These are phyloP conservation scores for Lentinula aciculospora DNA, from an alignment of 768 basidiomycete genomes.

Conservation along the genomic window DNA sequence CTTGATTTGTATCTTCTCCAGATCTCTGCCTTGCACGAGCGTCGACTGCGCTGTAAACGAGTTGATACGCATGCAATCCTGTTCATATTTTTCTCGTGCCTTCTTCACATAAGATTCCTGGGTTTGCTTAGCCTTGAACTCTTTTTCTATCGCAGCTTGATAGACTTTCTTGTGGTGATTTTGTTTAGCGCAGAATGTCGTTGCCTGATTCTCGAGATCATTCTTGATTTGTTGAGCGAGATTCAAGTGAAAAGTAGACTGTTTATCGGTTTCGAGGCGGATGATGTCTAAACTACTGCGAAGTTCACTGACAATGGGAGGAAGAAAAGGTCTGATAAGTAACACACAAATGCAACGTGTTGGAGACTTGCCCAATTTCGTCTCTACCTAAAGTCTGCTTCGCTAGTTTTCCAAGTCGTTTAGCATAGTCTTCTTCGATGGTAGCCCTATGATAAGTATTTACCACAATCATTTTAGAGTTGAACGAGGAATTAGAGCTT, in stretches of 20 bases:
- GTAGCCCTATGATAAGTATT: conserved; percentile 46
- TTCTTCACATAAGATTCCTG: conserved; percentile 84
- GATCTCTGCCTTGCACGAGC: conserved; percentile 87
- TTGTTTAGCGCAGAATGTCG: conserved; percentile 58
- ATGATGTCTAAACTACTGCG: conserved; percentile 77
- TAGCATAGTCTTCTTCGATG: conserved; percentile 96
- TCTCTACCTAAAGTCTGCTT: conserved; percentile 76
- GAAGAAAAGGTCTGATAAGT: conserved; percentile 15
- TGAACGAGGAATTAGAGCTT: background rate
- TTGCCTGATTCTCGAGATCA: conserved; percentile 65
- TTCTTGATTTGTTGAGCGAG: conserved; percentile 71
- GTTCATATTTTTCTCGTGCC: conserved; percentile 90
- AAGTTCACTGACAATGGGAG: conserved; percentile 55
- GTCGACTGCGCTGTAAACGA: conserved; percentile 89
- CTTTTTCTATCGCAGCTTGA: conserved; percentile 80
- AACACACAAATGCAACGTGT: conserved; percentile 1
- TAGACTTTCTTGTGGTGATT: conserved; percentile 67
- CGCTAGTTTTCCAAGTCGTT: conserved; percentile 72
- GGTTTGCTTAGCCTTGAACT: conserved; percentile 82
- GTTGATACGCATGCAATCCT: conserved; percentile 90
- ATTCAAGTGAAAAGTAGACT: conserved; percentile 65
- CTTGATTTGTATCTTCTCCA: conserved; percentile 85
- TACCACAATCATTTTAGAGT: background rate
- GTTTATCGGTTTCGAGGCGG: conserved; percentile 77
- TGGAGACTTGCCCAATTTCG: conserved; percentile 82